A percentile compares a stretch with the other conserved stretches of the same genome.
phyloP scores from a whole-genome alignment of 1,139 yeast species.

The Hanseniaspora gamundiae region DNA sequence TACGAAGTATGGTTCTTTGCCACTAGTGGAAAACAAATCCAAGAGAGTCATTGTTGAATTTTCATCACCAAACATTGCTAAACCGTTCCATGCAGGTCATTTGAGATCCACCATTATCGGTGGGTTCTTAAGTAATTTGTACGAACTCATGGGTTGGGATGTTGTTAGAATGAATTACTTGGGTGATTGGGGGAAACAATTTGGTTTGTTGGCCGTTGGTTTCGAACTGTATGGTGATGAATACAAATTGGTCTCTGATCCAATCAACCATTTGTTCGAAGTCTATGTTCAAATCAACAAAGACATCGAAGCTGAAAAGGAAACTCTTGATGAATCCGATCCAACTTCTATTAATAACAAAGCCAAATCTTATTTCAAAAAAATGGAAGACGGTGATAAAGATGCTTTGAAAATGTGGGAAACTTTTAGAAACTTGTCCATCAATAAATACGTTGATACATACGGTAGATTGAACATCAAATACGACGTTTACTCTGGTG shows the following conservation, averaged over 20 bases:
- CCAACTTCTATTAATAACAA: constrained; percentile 51
- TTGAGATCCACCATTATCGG: constrained; percentile 96
- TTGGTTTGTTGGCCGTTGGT: constrained; percentile 91
- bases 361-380: constrained; percentile 81
- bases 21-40: constrained; percentile 46
- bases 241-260: constrained; percentile 58
- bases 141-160: constrained; percentile 83
- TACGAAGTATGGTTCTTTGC: constrained; percentile 58
- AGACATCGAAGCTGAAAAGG: constrained; percentile 70
- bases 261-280: constrained; percentile 88
- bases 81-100: constrained; percentile 99
- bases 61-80: constrained; percentile 96
- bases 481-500: constrained; percentile 88
- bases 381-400: constrained; percentile 90
- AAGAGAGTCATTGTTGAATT: constrained; percentile 76
- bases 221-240: constrained; percentile 76
- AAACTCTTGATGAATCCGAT: constrained; percentile 37
- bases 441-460: constrained; percentile 73
- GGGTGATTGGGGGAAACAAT: constrained; percentile 99
- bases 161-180: constrained; percentile 85
- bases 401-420: constrained; percentile 71
- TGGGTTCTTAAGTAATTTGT: constrained; percentile 85
- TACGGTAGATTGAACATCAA: constrained; percentile 84
- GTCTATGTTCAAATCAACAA: constrained; percentile 83
- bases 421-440: constrained; percentile 81